Conservation (phyloP, 306 rosid species). For the Citrullus mucosospermus region DNA sequence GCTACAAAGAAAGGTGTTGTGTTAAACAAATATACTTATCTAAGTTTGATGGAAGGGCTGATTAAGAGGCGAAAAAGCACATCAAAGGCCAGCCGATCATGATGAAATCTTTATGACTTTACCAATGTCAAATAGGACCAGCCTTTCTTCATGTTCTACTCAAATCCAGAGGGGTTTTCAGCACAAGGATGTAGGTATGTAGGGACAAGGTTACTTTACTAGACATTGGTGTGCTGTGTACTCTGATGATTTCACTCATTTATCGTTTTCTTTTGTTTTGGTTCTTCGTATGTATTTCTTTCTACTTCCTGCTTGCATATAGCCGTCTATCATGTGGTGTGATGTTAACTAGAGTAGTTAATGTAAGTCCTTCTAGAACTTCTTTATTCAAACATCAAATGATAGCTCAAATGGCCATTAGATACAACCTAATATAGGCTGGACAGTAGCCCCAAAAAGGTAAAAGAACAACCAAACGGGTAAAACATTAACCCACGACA, state of each 20-base stretch:
- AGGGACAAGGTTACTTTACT: neutral
- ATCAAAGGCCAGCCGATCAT: conserved; percentile 22
- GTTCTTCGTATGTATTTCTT: neutral
- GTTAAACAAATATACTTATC: conserved; percentile 34
- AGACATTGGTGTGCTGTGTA: neutral
- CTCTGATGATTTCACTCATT: neutral
- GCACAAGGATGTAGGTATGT: neutral
- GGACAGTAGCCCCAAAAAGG: no score
- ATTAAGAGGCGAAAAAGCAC: conserved; percentile 62
- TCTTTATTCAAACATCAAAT: no score
- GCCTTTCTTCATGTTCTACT: neutral
- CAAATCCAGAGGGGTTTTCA: neutral
- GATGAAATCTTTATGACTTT: neutral
- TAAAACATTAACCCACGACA: no score
- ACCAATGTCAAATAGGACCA: neutral
- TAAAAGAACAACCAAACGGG: no score
- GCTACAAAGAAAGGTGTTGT: conserved; percentile 39
- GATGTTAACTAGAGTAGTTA: neutral
- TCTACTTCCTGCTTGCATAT: neutral
- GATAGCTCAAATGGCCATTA: no score
- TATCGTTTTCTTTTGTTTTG: neutral
- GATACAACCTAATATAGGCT: no score
- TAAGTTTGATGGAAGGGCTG: conserved; percentile 66
- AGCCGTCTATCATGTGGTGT: neutral
- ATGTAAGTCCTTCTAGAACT: no score